These are phyloP conservation scores for Aspergillus udagawae DNA, from an alignment of 2,329 filamentous ascomycete species.

Conservation along the genomic window DNA sequence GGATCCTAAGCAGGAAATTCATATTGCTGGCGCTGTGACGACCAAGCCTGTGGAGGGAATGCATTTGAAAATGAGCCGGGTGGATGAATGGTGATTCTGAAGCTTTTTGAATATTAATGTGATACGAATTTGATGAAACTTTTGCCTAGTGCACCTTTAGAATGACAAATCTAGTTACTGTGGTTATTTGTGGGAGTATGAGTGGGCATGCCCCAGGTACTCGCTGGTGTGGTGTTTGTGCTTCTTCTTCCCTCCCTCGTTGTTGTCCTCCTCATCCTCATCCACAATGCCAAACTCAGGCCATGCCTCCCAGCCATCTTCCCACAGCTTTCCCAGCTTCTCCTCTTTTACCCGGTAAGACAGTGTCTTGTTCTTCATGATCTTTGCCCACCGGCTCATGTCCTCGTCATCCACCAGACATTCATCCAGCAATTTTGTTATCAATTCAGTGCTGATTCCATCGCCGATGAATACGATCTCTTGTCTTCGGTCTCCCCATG, in stretches of 20 bases:
- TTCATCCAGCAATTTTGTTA: constrained; percentile 54
- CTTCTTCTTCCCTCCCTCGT: constrained; percentile 14
- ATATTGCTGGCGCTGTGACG: constrained; percentile 35
- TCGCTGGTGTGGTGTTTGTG: constrained; percentile 26
- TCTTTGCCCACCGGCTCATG: constrained; percentile 50
- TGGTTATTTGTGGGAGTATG: constrained; percentile 13
- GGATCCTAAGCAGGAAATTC: constrained; percentile 32
- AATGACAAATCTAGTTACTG: background rate
- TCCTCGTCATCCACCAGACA: constrained; percentile 62
- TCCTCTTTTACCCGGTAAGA: constrained; percentile 42
- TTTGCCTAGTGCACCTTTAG: background rate
- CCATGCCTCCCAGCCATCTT: constrained; percentile 59
- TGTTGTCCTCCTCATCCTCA: constrained; percentile 21
- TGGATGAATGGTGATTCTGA: constrained; percentile 28
- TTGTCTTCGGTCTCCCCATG: constrained; percentile 66
- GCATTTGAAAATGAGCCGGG: constrained; percentile 30
- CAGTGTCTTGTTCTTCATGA: constrained; percentile 46
- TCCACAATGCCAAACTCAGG: constrained; percentile 35
- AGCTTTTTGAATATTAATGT: background rate
- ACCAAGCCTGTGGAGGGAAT: constrained; percentile 39
- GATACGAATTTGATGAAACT: background rate
- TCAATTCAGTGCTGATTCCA: constrained; percentile 49
- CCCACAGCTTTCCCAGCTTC: constrained; percentile 49
- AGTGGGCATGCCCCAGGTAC: constrained; percentile 18
- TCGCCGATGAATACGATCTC: constrained; percentile 73